A percentile compares a stretch with the other conserved stretches of the same genome.
Conservation (phyloP, 768 basidiomycete genomes). For the Suillus spraguei region DNA sequence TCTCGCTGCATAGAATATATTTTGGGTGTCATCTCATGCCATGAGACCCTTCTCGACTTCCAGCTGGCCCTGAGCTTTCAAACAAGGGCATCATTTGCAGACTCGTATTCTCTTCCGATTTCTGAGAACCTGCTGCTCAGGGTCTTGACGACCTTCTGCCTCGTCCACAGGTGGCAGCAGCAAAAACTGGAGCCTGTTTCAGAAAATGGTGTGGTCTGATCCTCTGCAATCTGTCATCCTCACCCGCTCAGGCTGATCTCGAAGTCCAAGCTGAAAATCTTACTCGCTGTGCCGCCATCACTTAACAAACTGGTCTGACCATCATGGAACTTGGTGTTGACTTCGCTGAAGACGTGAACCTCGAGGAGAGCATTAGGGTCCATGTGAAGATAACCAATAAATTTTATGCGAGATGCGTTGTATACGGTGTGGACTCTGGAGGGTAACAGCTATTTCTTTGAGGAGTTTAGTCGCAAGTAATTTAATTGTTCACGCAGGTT, state of each 20-base stretch:
- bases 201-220: slow-evolving; percentile 55
- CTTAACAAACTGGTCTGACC: slow-evolving; percentile 51
- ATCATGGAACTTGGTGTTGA: slow-evolving; percentile 57
- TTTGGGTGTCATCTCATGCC: slow-evolving; percentile 53
- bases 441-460: slow-evolving; percentile 33
- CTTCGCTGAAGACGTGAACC: slow-evolving; percentile 48
- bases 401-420: slow-evolving; percentile 48
- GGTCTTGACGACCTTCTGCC: slow-evolving; percentile 50
- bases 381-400: slow-evolving; percentile 46
- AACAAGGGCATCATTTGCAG: slow-evolving; percentile 50
- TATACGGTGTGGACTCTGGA: slow-evolving; percentile 53
- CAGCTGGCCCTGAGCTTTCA: slow-evolving; percentile 44
- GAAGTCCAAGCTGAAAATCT: slow-evolving; percentile 50
- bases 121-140: slow-evolving; percentile 51
- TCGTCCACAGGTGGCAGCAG: slow-evolving; percentile 43
- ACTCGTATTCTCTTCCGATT: slow-evolving; percentile 46
- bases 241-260: slow-evolving; percentile 44
- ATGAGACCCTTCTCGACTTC: slow-evolving; percentile 52
- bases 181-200: slow-evolving; percentile 50
- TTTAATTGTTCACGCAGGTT: slow-evolving; percentile 32
- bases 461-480: background rate
- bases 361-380: slow-evolving; percentile 47
- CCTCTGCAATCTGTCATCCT: slow-evolving; percentile 42
- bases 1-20: slow-evolving; percentile 41
- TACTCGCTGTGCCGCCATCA: slow-evolving; percentile 51